A percentile compares a stretch with the other conserved stretches of the same genome.
Conservation (phyloP, 2,329 filamentous ascomycete genomes). For the Talaromyces sp. region DNA sequence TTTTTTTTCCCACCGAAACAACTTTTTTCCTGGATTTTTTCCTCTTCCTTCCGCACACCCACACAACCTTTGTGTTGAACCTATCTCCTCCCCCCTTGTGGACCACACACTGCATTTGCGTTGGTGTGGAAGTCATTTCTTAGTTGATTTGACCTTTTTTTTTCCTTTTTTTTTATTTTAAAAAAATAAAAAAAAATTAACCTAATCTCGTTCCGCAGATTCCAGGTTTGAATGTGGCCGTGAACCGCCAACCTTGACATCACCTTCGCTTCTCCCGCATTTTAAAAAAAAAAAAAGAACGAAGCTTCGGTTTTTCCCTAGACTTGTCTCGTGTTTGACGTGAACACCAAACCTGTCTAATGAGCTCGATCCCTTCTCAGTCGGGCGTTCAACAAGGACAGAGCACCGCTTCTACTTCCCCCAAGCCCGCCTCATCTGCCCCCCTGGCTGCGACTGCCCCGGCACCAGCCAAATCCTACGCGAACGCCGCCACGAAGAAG, state of each 20-base stretch:
- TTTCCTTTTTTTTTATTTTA: slow-evolving; percentile 16
- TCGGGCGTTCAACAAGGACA: slow-evolving; percentile 54
- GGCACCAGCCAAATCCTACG: slow-evolving; percentile 61
- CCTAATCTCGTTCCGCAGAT: slow-evolving; percentile 17
- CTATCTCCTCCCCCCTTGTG: slow-evolving; percentile 12
- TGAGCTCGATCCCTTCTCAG: slow-evolving; percentile 60
- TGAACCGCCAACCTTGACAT: slow-evolving; percentile 28
- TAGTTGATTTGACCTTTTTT: slow-evolving; percentile 19
- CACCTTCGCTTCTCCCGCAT: no score
- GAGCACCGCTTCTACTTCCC: slow-evolving; percentile 45
- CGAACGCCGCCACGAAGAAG: slow-evolving; percentile 64
- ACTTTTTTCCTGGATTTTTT: slow-evolving; percentile 24
- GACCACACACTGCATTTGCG: slow-evolving; percentile 25
- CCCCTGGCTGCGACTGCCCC: slow-evolving; percentile 56
- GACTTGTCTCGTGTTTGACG: slow-evolving; percentile 25
- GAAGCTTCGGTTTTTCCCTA: no score
- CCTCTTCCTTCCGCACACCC: slow-evolving; percentile 24
- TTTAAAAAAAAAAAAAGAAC: no score
- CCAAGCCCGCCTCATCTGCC: slow-evolving; percentile 54
- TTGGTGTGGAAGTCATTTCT: slow-evolving; percentile 27
- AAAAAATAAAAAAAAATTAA: slow-evolving; percentile 4
- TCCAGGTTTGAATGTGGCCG: slow-evolving; percentile 30
- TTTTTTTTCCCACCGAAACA: slow-evolving; percentile 26
- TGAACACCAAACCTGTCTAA: slow-evolving; percentile 53
- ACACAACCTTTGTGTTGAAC: slow-evolving; percentile 14